Percentiles rank a stretch among this genome's conserved stretches.
phyloP scores from a whole-genome alignment of 495 filamentous ascomycete species.

The Annulohypoxylon nitens region DNA sequence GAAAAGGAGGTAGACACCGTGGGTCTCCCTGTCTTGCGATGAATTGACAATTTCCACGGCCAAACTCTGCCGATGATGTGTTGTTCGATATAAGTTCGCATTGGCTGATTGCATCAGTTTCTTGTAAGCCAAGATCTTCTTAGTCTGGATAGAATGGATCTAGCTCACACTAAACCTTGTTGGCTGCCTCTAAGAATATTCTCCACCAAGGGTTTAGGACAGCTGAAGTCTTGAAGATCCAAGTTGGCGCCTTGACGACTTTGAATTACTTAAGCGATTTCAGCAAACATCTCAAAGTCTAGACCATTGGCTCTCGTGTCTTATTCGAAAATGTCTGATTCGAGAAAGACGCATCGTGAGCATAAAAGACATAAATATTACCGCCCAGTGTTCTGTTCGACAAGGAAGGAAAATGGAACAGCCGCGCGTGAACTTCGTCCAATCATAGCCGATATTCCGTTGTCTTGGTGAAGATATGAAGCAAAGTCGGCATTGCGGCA shows the following conservation, averaged over 20 bases:
- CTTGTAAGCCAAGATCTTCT: slow-evolving; percentile 30
- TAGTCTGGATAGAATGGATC: slow-evolving; percentile 15
- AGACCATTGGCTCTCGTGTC: slow-evolving; percentile 14
- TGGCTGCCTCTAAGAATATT: slow-evolving; percentile 10
- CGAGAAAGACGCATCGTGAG: slow-evolving; percentile 11
- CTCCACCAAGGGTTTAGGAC: slow-evolving; percentile 24
- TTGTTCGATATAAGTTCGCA: slow-evolving; percentile 9
- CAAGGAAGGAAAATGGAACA: slow-evolving; percentile 21
- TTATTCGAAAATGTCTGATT: slow-evolving; percentile 5
- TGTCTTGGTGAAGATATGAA: slow-evolving; percentile 31
- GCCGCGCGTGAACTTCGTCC: slow-evolving; percentile 46
- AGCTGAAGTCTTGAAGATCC: not conserved
- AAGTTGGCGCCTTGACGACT: not conserved
- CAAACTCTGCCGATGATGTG: slow-evolving; percentile 14
- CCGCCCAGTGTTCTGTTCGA: slow-evolving; percentile 2
- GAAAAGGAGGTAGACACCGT: slow-evolving; percentile 4
- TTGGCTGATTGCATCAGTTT: slow-evolving; percentile 31
- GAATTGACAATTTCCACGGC: slow-evolving; percentile 22
- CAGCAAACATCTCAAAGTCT: not conserved
- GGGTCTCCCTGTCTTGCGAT: slow-evolving; percentile 5
- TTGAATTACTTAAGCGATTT: slow-evolving; percentile 2
- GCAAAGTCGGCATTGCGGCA: slow-evolving; percentile 19
- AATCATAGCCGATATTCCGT: slow-evolving; percentile 32
- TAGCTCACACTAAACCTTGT: slow-evolving; percentile 24
- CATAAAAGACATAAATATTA: not conserved